A percentile compares a stretch with the other conserved stretches of the same genome.
phyloP scores from a whole-genome alignment of 768 basidiomycete genomes.

The Russula sp. region DNA sequence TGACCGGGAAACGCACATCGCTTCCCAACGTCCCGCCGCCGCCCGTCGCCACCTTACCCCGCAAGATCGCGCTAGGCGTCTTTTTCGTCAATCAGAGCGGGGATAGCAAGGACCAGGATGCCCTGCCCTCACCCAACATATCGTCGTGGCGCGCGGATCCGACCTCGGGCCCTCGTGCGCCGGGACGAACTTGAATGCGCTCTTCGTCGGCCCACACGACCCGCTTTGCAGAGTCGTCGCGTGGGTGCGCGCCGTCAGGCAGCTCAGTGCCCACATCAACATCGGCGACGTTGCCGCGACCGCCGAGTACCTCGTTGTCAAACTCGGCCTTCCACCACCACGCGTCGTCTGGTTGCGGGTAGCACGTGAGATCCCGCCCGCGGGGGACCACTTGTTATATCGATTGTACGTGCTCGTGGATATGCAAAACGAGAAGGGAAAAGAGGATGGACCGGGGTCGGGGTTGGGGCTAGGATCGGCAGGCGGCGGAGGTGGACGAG shows the following conservation, averaged over 20 bases:
- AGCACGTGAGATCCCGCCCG: constrained; percentile 9
- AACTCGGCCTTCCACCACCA: constrained; percentile 1
- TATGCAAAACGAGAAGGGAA: background rate
- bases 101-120: background rate
- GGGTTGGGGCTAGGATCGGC: background rate
- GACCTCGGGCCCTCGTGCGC: background rate
- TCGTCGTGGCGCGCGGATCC: constrained; percentile 2
- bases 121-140: background rate
- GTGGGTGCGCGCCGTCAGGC: constrained; percentile 15
- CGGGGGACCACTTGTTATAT: constrained; percentile 1
- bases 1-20: background rate
- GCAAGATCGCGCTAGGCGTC: constrained; percentile 12
- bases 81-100: background rate
- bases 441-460: background rate
- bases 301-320: constrained; percentile 14
- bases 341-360: constrained; percentile 14
- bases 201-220: constrained; percentile 11
- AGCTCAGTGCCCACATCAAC: constrained; percentile 5
- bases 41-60: background rate
- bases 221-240: constrained; percentile 14
- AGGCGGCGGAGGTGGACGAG: background rate
- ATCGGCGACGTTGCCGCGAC: constrained; percentile 8
- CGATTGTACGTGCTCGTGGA: background rate
- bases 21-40: background rate
- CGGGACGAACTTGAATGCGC: constrained; percentile 8